Conservation (phyloP, 163 green algal genomes). For the Chlamydomonas reinhardtii region DNA sequence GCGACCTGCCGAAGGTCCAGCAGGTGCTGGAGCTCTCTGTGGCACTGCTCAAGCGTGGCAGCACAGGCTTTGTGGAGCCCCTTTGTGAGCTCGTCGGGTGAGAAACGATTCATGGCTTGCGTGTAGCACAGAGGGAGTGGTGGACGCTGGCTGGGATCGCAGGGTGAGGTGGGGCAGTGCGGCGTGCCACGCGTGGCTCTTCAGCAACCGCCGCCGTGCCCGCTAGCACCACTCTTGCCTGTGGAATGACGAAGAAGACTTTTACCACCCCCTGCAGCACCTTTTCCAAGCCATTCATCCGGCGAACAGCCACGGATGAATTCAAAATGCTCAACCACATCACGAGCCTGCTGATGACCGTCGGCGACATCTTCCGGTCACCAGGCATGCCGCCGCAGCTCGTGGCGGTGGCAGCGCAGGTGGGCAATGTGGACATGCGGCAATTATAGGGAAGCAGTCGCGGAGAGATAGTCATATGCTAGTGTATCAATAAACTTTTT, state of each 20-base stretch:
- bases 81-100: conserved; percentile 62
- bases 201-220: no score
- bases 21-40: conserved; percentile 62
- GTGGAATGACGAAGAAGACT: no score
- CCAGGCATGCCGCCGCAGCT: conserved; percentile 44
- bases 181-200: no score
- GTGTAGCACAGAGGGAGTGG: no score
- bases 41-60: conserved; percentile 47
- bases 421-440: conserved; percentile 30
- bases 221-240: no score
- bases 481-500: no score
- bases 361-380: conserved; percentile 40
- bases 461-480: no score
- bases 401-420: conserved; percentile 58
- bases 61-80: conserved; percentile 48
- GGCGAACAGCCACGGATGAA: conserved; percentile 61
- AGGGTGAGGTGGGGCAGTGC: no score
- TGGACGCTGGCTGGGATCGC: no score
- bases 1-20: conserved; percentile 63
- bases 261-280: conserved; percentile 5
- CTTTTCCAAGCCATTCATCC: conserved; percentile 60
- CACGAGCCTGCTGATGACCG: conserved; percentile 49
- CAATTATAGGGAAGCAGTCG: no score
- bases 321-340: conserved; percentile 66
- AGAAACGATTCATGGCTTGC: neutral